Conservation (phyloP, 2,329 filamentous ascomycete species). For the Talaromyces marneffei region DNA sequence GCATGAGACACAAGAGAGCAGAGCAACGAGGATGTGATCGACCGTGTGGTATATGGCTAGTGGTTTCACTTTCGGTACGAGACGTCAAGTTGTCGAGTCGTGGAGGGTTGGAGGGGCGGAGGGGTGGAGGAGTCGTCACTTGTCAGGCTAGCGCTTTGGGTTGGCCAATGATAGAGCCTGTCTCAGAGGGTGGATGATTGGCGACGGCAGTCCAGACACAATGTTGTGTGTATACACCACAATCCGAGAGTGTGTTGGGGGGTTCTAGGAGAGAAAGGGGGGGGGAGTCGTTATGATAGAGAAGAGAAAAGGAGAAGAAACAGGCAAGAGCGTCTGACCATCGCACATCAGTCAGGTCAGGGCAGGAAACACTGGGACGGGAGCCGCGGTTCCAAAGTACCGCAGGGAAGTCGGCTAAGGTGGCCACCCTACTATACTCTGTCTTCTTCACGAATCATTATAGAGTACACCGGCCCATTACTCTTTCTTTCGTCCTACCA, state of each 20-base stretch:
- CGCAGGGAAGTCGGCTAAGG: not conserved
- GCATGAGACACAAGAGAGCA: not conserved
- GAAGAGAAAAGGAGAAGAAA: not conserved
- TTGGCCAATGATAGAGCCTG: not conserved
- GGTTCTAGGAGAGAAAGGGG: not conserved
- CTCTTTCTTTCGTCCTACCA: not conserved
- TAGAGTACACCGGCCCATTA: not conserved
- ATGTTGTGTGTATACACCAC: not conserved
- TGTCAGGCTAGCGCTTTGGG: not conserved
- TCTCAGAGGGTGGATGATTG: not conserved
- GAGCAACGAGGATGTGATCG: not conserved
- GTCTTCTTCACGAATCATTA: not conserved
- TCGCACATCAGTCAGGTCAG: not conserved
- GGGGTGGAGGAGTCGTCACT: conserved; percentile 14
- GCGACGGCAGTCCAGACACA: not conserved
- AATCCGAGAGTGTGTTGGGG: not conserved
- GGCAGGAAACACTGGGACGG: not conserved
- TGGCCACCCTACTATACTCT: not conserved
- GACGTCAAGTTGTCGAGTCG: not conserved
- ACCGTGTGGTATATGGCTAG: conserved; percentile 1
- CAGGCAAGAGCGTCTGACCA: not conserved
- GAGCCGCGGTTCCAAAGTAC: not conserved
- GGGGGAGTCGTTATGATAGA: not conserved
- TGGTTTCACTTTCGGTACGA: not conserved
- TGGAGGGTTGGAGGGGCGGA: conserved; percentile 15